phyloP scores from a whole-genome alignment of 2,329 filamentous ascomycete species.

The Diaporthe sp. region DNA sequence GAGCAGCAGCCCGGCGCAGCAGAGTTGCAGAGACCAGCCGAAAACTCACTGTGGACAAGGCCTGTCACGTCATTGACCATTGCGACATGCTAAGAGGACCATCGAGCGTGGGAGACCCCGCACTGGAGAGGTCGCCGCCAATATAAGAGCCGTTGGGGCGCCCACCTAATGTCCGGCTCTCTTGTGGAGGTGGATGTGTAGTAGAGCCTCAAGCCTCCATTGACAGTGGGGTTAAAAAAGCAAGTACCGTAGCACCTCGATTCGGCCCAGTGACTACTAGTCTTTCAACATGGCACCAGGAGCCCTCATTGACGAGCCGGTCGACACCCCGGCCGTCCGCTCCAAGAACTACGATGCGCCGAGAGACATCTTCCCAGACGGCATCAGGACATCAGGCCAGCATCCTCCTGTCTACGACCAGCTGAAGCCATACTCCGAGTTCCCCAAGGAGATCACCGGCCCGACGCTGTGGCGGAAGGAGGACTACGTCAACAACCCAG shows the following conservation, averaged over 20 bases:
- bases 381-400: conserved; percentile 74
- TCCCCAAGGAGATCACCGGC: conserved; percentile 79
- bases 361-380: conserved; percentile 60
- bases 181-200: neutral
- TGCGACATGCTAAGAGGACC: conserved; percentile 29
- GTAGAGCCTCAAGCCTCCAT: conserved; percentile 29
- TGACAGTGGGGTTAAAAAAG: neutral
- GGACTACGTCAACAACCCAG: conserved; percentile 73
- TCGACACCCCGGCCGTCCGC: conserved; percentile 30
- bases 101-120: conserved; percentile 26
- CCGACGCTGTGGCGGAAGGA: conserved; percentile 80
- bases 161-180: neutral
- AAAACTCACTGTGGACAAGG: conserved; percentile 2
- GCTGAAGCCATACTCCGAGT: conserved; percentile 77
- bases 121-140: conserved; percentile 11
- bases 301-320: conserved; percentile 38
- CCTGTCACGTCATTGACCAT: conserved; percentile 36
- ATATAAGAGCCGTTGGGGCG: conserved; percentile 22
- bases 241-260: neutral
- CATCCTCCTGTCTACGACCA: conserved; percentile 76
- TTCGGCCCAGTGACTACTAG: neutral
- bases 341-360: conserved; percentile 53
- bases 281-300: conserved; percentile 42
- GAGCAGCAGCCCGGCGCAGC: conserved; percentile 6
- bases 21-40: conserved; percentile 16